Evolutionary conservation across 1,284 basidiomycete species (phyloP), one percentile per base, ranked within the genome.

Genomic region (Fomitopsis pinicola): DNA sequence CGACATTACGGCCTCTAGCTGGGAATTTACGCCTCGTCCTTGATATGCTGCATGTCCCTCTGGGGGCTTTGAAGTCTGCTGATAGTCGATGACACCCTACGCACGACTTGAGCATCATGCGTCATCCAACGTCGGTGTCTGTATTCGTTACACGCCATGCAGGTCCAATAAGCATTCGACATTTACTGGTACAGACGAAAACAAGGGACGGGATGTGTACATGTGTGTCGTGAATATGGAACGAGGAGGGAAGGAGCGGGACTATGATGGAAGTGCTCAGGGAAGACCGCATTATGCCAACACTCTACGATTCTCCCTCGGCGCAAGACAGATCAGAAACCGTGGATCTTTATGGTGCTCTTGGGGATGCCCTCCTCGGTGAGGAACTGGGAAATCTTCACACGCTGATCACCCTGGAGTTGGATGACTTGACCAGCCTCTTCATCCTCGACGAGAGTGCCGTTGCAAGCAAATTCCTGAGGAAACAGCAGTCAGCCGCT

Each of bases 401-500:
- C 76, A 65, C 97, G 89, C 79, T 99, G 97, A 80, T 99, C 97
- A 68, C 97, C 97, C 78, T 99, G 97, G 69, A 99, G 89, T 81
- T 99, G 97, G 75, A 99, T 96, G 74, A 99, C 94, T 80, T 97
- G 87, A 62, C 97, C 97, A 79, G 95, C 89, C 80, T 97, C 95
- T 78, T 94, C 92, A 80, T 97, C 95, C 66, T 97, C 94, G 69
- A 98, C 94, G 71, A 99, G 85, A 65, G 93, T 97, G 68, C 97
- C 97, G 80, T 99, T 99, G 84, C 97, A 99, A 65, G 97, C 97
- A 71, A 99, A 98, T 82, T 98, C 95, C 93, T 97, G 26, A 28
- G 40, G 52, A 66, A 62, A 48, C 22, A 59, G 26, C 38, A 5
- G 45, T 38, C 57, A 38, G 56, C 52, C 53, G 58, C 54, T 42